Conservation (phyloP, 1,284 basidiomycete species). For the Tremellales sp. region DNA sequence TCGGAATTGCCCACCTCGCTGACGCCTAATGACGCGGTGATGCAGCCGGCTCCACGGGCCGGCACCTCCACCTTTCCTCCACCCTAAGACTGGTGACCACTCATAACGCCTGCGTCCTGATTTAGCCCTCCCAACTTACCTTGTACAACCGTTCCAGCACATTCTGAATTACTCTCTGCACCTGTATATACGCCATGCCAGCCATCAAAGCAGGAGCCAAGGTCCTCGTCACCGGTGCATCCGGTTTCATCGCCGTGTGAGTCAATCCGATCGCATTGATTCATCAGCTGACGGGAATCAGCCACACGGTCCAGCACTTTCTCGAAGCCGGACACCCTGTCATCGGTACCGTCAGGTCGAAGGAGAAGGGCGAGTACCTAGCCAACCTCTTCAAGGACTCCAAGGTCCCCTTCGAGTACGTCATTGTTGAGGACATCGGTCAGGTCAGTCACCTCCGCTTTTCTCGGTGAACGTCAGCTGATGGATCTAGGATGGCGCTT, state of each 20-base stretch:
- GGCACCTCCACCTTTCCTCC: no score
- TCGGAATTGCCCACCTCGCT: no score
- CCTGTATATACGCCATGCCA: no score
- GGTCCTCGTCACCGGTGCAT: constrained; percentile 50
- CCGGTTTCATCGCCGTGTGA: constrained; percentile 49
- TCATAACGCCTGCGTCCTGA: no score
- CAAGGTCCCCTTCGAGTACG: constrained; percentile 51
- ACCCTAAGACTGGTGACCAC: no score
- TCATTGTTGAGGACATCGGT: constrained; percentile 58
- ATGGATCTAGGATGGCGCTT: constrained; percentile 56
- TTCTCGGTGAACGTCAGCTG: background rate
- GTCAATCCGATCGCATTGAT: constrained; percentile 3
- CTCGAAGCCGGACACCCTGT: constrained; percentile 50
- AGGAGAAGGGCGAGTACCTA: constrained; percentile 55
- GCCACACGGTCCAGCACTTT: constrained; percentile 31
- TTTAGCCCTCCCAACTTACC: no score
- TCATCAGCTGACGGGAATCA: background rate
- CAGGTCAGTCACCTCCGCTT: constrained; percentile 38
- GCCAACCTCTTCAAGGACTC: constrained; percentile 52
- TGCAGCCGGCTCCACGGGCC: no score
- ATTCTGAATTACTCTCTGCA: no score
- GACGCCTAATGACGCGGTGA: no score
- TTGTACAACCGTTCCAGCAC: no score
- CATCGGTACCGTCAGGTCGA: constrained; percentile 57
- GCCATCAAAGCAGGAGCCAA: constrained; percentile 48